Evolutionary conservation across 441 rosid species (phyloP).

Genomic region (Erodium moschatum): DNA sequence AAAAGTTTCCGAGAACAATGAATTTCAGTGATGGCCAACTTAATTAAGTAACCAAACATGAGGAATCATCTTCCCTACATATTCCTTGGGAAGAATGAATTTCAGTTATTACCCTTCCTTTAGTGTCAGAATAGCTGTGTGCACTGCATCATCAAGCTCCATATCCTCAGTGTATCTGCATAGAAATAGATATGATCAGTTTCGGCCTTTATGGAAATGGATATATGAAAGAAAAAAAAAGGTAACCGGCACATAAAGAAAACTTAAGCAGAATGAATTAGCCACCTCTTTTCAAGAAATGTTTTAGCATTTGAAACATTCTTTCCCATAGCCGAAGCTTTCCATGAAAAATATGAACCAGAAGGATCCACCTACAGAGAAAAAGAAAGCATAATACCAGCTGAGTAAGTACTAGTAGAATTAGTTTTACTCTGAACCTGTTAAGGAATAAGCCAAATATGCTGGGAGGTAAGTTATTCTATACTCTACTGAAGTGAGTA

Average conservation of each 20-base stretch:
- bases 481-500: too few species aligned
- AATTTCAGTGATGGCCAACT: not conserved
- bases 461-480: too few species aligned
- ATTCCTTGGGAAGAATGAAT: not conserved
- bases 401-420: not conserved
- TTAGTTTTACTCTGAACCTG: not conserved
- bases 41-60: not conserved
- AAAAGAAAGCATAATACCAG: not conserved
- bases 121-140: conserved; percentile 87
- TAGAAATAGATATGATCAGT: not conserved
- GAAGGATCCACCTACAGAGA: conserved; percentile 85
- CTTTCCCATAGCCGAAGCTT: conserved; percentile 98
- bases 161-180: conserved; percentile 86
- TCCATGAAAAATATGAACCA: conserved; percentile 98
- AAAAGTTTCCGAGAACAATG: too few species aligned
- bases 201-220: not conserved
- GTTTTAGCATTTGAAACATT: conserved; percentile 40
- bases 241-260: not conserved
- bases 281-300: conserved; percentile 85
- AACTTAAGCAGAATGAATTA: not conserved
- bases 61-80: not conserved
- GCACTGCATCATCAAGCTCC: conserved; percentile 99
- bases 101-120: conserved; percentile 73
- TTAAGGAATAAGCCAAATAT: not conserved
- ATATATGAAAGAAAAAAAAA: not conserved